Conservation (phyloP, 768 basidiomycete genomes). For the Gloeostereum incarnatum region DNA sequence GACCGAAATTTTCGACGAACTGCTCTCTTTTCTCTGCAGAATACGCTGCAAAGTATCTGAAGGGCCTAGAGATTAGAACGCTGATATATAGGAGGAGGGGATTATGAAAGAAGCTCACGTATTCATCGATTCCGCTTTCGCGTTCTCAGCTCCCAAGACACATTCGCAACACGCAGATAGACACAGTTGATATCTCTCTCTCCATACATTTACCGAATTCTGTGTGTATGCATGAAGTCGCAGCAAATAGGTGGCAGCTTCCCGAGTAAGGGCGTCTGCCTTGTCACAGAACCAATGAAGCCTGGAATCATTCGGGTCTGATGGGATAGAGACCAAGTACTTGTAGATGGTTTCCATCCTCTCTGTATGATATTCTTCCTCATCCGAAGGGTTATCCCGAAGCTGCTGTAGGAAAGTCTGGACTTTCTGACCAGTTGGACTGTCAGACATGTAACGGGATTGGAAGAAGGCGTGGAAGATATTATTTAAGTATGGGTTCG, state of each 20-base stretch:
- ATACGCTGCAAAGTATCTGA: conserved; percentile 72
- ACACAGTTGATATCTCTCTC: conserved; percentile 41
- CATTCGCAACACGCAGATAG: conserved; percentile 62
- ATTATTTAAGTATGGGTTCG: too few relatives aligned
- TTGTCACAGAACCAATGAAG: conserved; percentile 80
- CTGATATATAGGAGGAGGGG: conserved; percentile 1
- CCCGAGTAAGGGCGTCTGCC: conserved; percentile 44
- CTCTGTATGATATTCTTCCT: conserved; percentile 37
- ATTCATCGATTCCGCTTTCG: conserved; percentile 51
- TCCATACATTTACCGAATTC: conserved; percentile 54
- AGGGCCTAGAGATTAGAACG: conserved; percentile 9
- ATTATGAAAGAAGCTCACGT: conserved; percentile 74
- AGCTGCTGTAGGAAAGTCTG: conserved; percentile 42
- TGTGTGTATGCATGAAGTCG: conserved; percentile 74
- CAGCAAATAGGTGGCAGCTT: conserved; percentile 73
- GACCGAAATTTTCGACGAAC: conserved; percentile 57
- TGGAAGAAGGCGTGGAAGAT: too few relatives aligned
- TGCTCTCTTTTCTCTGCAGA: conserved; percentile 31
- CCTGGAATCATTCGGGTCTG: conserved; percentile 22
- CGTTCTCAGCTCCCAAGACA: conserved; percentile 53
- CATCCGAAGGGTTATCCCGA: conserved; percentile 50
- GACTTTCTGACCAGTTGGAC: conserved; percentile 29
- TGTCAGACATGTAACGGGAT: too few relatives aligned
- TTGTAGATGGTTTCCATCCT: conserved; percentile 37
- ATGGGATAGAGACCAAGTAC: conserved; percentile 41